A percentile compares a stretch with the other conserved stretches of the same genome.
Conservation (phyloP, 2,329 filamentous ascomycete genomes). For the Arthrobotrys sinensis region DNA sequence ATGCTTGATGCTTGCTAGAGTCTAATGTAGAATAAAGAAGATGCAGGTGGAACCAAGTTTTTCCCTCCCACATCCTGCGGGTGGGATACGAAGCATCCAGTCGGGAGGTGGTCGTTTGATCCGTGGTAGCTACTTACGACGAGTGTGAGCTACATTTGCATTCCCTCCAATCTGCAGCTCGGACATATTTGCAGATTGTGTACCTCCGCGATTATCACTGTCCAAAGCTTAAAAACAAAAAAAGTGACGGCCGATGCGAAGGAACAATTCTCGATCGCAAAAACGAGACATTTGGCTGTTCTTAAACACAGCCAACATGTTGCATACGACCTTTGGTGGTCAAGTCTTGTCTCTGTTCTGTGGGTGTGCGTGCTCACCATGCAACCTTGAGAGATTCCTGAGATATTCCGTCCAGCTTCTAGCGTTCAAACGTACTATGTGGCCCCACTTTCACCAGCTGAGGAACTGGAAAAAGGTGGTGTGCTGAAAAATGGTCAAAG, state of each 20-base stretch:
- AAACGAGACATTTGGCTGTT: constrained; percentile 36
- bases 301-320: constrained; percentile 27
- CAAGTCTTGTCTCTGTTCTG: constrained; percentile 5
- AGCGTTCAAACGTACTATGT: constrained; percentile 27
- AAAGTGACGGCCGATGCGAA: neutral
- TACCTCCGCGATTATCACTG: constrained; percentile 4
- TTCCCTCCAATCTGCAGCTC: constrained; percentile 7
- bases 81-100: constrained; percentile 31
- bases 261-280: constrained; percentile 1
- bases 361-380: constrained; percentile 27
- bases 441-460: constrained; percentile 38
- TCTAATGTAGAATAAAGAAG: constrained; percentile 35
- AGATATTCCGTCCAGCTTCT: constrained; percentile 61
- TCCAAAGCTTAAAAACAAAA: neutral
- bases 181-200: constrained; percentile 10
- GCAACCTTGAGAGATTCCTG: constrained; percentile 56
- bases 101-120: constrained; percentile 26
- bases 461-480: neutral
- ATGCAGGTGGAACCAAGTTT: constrained; percentile 43
- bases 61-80: constrained; percentile 29
- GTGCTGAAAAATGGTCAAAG: constrained; percentile 20
- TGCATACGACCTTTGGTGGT: constrained; percentile 6
- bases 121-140: constrained; percentile 29
- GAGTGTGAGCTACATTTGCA: constrained; percentile 15
- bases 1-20: constrained; percentile 43